Base-by-base conservation (phyloP, 164 flowering plant genomes). In the Macadamia integrifolia region DNA sequence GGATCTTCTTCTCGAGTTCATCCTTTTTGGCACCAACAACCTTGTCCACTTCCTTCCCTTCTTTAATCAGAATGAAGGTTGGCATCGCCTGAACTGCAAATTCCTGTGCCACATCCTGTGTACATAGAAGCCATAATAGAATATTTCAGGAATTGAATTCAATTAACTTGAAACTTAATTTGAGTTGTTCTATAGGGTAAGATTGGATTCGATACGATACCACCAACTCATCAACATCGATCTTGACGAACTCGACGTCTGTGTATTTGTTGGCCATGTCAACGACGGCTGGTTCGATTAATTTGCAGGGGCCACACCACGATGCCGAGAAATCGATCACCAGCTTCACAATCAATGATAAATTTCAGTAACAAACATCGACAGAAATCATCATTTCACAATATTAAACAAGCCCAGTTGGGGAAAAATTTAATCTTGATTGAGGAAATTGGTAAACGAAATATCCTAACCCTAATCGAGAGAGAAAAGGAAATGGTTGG, bases 291-390 rank as follows among this genome's bases (percentile, higher is more conserved):
- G 95, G 97, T 71, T 78, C 88, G 76, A 93, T 85, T 58, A 83
- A 35, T 78, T 66, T 81, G 77, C 97, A 93, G 7, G 98, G 98
- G 5, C 93, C 93, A 61, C 97, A 93, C 98, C 96, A 93, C 0
- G 87, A 55, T 1, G 93, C 97, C 5, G 88, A 58, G 76, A 93
- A 93, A 73, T 93, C 92, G 5, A 93, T 84, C 71, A 82, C 87
- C 74, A 82, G 70, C 87, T 83, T 52, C 44, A 66, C 8, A 48
- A 35, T 5, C 40, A 35, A 35, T 35, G 5, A 5, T 2, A 35
- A 35, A 5, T 23, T 23, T 35, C 40, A 35, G 5, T 35, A 35
- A 35, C 40, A 35, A 35, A 35, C 40, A 35, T 35, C 40, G 0
- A 35, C 40, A 35, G 3, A 35, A 35, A 35, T 35, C 40, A 23